Conservation (phyloP, 495 filamentous ascomycete species). For the Podospora pseudopauciseta region DNA sequence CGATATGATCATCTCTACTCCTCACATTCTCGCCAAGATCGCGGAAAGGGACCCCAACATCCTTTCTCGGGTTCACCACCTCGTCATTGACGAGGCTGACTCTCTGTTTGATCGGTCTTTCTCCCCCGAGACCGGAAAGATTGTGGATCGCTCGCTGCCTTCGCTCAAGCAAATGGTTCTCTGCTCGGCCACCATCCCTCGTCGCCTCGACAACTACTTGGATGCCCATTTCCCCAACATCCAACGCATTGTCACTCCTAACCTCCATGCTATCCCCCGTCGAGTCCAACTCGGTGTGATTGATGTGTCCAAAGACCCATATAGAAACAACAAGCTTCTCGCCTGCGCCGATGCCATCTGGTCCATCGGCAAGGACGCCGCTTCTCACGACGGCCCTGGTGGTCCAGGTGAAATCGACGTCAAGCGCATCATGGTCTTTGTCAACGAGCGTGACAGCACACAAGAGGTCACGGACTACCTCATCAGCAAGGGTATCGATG, state of each 20-base stretch:
- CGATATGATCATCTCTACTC: slow-evolving; percentile 83
- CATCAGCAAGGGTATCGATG: slow-evolving; percentile 78
- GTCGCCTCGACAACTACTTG: slow-evolving; percentile 79
- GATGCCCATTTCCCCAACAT: slow-evolving; percentile 77
- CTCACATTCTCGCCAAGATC: slow-evolving; percentile 81
- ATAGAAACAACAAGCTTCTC: slow-evolving; percentile 81
- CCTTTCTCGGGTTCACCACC: slow-evolving; percentile 77
- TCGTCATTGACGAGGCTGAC: slow-evolving; percentile 92
- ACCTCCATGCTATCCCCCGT: slow-evolving; percentile 91
- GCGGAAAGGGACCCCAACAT: slow-evolving; percentile 83
- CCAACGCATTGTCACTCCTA: slow-evolving; percentile 81
- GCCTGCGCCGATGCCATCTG: slow-evolving; percentile 94
- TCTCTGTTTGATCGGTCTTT: slow-evolving; percentile 93
- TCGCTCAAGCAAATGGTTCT: slow-evolving; percentile 86
- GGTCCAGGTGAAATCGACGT: slow-evolving; percentile 48
- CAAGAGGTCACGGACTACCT: slow-evolving; percentile 77
- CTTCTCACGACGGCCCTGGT: slow-evolving; percentile 45
- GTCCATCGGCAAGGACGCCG: slow-evolving; percentile 79
- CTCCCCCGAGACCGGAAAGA: slow-evolving; percentile 69
- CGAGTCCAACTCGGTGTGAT: slow-evolving; percentile 92
- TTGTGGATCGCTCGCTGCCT: slow-evolving; percentile 72
- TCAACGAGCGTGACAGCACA: slow-evolving; percentile 92
- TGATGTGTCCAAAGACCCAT: slow-evolving; percentile 83
- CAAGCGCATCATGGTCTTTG: slow-evolving; percentile 91
- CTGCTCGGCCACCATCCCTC: slow-evolving; percentile 94